Base-by-base conservation (phyloP, 2,329 filamentous ascomycete species). In the Orbilia ellipsospora region DNA sequence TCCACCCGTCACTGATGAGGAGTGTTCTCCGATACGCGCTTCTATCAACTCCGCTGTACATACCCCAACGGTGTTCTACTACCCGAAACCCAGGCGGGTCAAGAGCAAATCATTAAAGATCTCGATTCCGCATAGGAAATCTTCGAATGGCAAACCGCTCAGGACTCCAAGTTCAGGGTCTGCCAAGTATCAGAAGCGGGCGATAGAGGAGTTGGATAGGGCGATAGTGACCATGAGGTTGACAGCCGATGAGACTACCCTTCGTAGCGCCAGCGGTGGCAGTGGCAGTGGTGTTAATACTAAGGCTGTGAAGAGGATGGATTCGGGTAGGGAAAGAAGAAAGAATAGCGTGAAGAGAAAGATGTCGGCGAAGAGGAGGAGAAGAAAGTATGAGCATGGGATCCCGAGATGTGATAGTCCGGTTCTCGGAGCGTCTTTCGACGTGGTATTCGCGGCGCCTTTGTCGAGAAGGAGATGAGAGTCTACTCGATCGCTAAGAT, bases 81-180 rank as follows among this genome's bases (percentile, higher is more conserved):
- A 74, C 40, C 70, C 63, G 10, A 74, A 64, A 28, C 70, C 70
- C 10, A 63, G 63, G 31, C 36, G 70, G 20, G 70, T 68, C 1
- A 68, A 67, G 63, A 74, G 70, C 63, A 74, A 74, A 23, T 62
- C 66, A 40, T 59, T 74, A 20, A 68, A 54, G 63, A 74, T 74
- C 23, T 51, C 70, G 5, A 67, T 74, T n/a, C 70, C 70, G 16
- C 60, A 67, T 7, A 74, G 65, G 23, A 54, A 36, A 20, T 56
- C 66, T 28, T 63, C 63, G 40, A 3, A 15, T 8, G 61, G 48
- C 12, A 74, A 63, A 44, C 51, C 60, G 50, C 31, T 62, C 7
- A 74, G 63, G n/a, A 74, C 70, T 13, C 63, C 70, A 4, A 64
- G 51, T 18, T 63, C 63, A 12, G 61, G 55, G 18, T 52, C 55